Evolutionary conservation across 371 early-diverging fungal species (phyloP), one percentile per base, ranked within the genome.

Genomic region (Mucor irregularis): DNA sequence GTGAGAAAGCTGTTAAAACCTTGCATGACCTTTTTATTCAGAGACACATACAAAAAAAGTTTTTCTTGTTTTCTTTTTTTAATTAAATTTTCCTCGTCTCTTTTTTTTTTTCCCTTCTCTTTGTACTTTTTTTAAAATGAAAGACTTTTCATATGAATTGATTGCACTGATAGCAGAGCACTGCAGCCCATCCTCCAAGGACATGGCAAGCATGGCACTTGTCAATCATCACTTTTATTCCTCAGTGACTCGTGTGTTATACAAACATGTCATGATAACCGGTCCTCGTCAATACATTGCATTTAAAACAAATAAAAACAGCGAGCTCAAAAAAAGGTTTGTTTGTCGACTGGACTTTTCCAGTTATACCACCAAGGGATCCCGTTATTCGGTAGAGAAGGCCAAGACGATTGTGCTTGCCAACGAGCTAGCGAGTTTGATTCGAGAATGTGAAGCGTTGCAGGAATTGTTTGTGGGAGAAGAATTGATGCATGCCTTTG

Each of bases 401-500:
- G 72, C 76, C 16, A 69, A 64, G 19, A 51, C 63, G 0, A 54
- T 67, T 11, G 53, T 75, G 7, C 39, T 57, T 9, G 57, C 72
- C 13, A 55, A 66, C 5, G 53, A 53, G 21, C 46, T 75, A 17
- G 68, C 67, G 2, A 7, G 35, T 11, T 28, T 71, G 26, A 56
- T 75, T 19, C 33, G 37, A n/a, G 56, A 35, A 13, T 75, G 76
- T 46, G 33, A 56, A 37, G 37, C 60, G 2, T 43, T 75, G 11
- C 40, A 60, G n/a, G 58, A 67, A 39, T 39, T 75, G 9, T 56
- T 53, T n/a, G 55, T 72, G 4, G 72, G 72, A 2, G 72, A 75
- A 44, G 72, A 68, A 37, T 50, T 72, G 61, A 65, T 69, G 58
- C 65, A 72, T 33, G 63, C 49, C 5, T 67, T 69, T 61, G 56